Evolutionary conservation across 2,329 filamentous ascomycete genomes (phyloP), one percentile per base, ranked within the genome.

Genomic region (Endocalyx cinctus): DNA sequence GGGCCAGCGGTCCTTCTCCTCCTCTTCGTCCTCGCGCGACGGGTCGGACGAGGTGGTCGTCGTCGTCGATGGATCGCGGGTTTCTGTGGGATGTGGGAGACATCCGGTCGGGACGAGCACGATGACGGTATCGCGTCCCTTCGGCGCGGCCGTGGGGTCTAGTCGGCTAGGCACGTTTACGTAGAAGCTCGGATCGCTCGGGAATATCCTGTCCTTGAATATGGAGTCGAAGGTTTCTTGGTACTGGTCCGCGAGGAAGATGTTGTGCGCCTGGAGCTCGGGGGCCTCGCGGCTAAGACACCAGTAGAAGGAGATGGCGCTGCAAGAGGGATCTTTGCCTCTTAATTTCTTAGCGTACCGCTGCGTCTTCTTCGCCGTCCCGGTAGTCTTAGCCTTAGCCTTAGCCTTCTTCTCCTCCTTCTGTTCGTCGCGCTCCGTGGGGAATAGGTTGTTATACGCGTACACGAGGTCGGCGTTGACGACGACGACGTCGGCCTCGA

Each of bases 251-350:
- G 83, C 82, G 6, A 87, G 72, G 63, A 88, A 88, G 48, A 87
- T 84, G 55, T 87, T 88, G 60, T 88, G 84, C 0, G 79, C 74
- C 13, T 70, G 65, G 3, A 88, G 69, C 54, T 83, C 72, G 0
- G 76, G 73, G 2, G 87, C 62, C 32, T 70, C 67, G 31, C 67
- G 63, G 38, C 75, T 67, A 14, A 86, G 66, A 3, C 75, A 73
- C 82, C 82, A 88, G 66, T 86, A 87, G 60, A 87, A 87, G 5
- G 79, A 84, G 45, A 87, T 83, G 37, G 78, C 82, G 42, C 77
- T 83, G 60, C 82, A 87, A 0, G 79, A 84, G 2, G 77, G 71
- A 10, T 72, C 63, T 5, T 72, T 63, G 37, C 69, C 66, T 18
- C 60, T 54, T 5, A 74, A 57, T 4, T 57, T 59, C 33, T 52